Evolutionary conservation across 106 monocot genomes (phyloP), one percentile per base, ranked within the genome.

Genomic region (Dendrobium huoshanense): DNA sequence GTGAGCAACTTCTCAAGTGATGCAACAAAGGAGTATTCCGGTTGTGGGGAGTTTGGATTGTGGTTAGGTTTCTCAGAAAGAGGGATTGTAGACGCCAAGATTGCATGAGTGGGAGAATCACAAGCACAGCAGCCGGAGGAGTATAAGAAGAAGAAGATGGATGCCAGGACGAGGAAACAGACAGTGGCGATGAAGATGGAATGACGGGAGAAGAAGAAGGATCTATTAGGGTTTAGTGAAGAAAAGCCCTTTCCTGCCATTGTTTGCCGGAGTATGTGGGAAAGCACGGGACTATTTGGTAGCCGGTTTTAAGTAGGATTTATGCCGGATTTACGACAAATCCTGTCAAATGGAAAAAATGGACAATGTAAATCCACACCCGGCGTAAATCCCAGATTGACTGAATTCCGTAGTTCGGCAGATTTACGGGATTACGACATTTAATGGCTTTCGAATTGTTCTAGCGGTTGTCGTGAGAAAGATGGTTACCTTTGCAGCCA

Each of bases 1-100:
- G 85, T 17, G 78, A 96, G 93, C 82, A 96, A 93, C 47, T 82
- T 86, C 75, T 93, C 89, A 75, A 96, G 93, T 31, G 93, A 88
- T 80, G 88, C 73, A 68, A 91, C 89, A 83, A 96, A 93, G 65
- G 91, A 89, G 83, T 85, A 88, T 19, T 83, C 88, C 1, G 92
- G 90, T 37, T 73, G n/a, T 17, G 78, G 31, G 13, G 81, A 29
- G 22, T 51, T 59, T 31, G 75, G 20, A 31, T 4, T 78, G 64
- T n/a, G 67, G 65, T 61, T 75, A 67, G 78, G 55, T 80, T 56
- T 41, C 9, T 45, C 77, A 55, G 47, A 17, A 5, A 59, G 73
- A 10, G 54, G 65, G 37, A 17, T 1, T 59, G 47, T 16, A 68
- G 67, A 22, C 55, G 80, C 4, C 17, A 20, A 44, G 37, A 1